Percentiles rank a stretch among this genome's conserved stretches.
Evolutionary conservation across 1,139 yeast genomes (phyloP).

Genomic region (Taphrina confusa): DNA sequence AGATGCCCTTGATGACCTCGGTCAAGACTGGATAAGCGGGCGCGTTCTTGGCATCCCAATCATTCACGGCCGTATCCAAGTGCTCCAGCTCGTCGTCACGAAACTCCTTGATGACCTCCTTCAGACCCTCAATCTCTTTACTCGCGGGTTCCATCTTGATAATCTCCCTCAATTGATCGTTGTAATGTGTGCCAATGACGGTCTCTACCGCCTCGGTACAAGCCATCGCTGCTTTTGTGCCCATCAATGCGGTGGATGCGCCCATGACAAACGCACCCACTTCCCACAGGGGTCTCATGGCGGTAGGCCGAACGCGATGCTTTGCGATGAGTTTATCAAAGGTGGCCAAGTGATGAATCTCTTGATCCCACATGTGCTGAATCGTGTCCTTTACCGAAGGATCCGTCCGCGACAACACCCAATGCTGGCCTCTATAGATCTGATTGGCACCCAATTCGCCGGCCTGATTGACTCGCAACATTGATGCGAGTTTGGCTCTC

Average conservation of each 20-base stretch:
- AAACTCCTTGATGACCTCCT: constrained; percentile 67
- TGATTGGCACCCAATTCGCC: constrained; percentile 98
- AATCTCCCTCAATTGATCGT: constrained; percentile 78
- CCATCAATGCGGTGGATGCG: constrained; percentile 76
- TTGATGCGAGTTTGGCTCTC: constrained; percentile 36
- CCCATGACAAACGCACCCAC: constrained; percentile 87
- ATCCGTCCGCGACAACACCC: constrained; percentile 64
- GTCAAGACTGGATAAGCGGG: constrained; percentile 87
- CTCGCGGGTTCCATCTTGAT: constrained; percentile 59
- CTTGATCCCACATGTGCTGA: constrained; percentile 98
- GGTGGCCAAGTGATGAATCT: constrained; percentile 81
- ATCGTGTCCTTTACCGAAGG: constrained; percentile 66
- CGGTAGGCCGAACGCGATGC: constrained; percentile 84
- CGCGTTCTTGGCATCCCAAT: constrained; percentile 83
- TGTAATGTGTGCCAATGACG: constrained; percentile 94
- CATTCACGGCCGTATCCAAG: constrained; percentile 84
- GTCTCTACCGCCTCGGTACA: constrained; percentile 99
- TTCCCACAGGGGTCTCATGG: constrained; percentile 91
- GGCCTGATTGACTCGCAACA: constrained; percentile 89
- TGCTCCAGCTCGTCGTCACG: constrained; percentile 97
- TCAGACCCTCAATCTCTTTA: constrained; percentile 62
- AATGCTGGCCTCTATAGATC: constrained; percentile 87
- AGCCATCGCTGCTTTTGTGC: constrained; percentile 98
- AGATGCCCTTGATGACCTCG: constrained; percentile 77
- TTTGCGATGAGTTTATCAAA: constrained; percentile 74